Evolutionary conservation across 257 asterid species (phyloP), one percentile per base, ranked within the genome.

Genomic region (Mentha longifolia): DNA sequence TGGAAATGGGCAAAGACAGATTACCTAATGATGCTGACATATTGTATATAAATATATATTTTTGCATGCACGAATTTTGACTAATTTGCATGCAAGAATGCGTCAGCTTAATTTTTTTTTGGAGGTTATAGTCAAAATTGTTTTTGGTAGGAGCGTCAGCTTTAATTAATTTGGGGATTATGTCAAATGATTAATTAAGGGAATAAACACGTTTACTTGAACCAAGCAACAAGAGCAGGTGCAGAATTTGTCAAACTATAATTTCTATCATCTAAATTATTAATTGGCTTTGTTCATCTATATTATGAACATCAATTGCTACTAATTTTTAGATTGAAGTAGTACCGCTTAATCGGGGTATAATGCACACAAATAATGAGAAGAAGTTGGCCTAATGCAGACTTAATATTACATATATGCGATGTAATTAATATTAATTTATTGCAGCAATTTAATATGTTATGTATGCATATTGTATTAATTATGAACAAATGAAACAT

Each of bases 21-120:
- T 76, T 64, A 80, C 81, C 78, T 67, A 79, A 80, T 76, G 70
- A 72, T 62, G 76, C 52, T 20, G 79, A 78, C 78, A 22, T 31
- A 9, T 15, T 50, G 3, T 16, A 50, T 50, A 50, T 50, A 5
- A 5, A 3, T 16, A 3, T 16, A 49, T 14, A 0, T 35, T 11
- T 45, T 14, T 8, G 52, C 70, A 35, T 76, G 70, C 60, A 64
- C 47, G 71, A 6, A 4, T 8, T 37, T 15, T 75, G 59, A 52
- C 65, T 35, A 54, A 28, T 33, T 55, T 56, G 45, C 68, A 64
- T 19, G 17, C 15, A 20, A 56, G 76, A 64, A 70, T 5, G 20
- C 59, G 58, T 61, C 75, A 70, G 50, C 55, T 25, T 31, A n/a
- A n/a, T n/a, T n/a, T n/a, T n/a, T n/a, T n/a, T n/a, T n/a, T n/a